Percentiles rank a stretch among this genome's conserved stretches.
Evolutionary conservation across 192 early-diverging fungal genomes (phyloP).

Genomic region (Diversispora epigaea): DNA sequence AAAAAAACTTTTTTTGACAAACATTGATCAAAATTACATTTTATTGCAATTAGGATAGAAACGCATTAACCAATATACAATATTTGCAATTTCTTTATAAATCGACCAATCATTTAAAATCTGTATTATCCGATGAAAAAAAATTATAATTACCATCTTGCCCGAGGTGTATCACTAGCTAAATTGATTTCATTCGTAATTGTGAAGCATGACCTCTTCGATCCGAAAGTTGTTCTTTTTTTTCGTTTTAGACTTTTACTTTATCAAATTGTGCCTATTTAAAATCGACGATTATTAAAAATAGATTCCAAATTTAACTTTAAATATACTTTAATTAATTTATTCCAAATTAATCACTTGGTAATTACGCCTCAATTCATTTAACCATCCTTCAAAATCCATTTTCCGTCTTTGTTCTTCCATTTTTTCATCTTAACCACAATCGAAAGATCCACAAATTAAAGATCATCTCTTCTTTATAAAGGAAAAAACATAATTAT

Average conservation of each 20-base stretch:
- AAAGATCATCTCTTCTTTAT: not conserved
- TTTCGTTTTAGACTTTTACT: conserved; percentile 67
- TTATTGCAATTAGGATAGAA: not conserved
- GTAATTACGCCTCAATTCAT: conserved; percentile 62
- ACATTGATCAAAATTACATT: not conserved
- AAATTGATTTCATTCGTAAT: conserved; percentile 77
- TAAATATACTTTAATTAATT: no score
- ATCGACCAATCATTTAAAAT: conserved; percentile 66
- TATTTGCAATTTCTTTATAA: conserved; percentile 82
- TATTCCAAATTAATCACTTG: conserved; percentile 34
- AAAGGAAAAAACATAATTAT: not conserved
- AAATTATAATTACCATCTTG: conserved; percentile 48
- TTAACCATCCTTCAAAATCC: conserved; percentile 74
- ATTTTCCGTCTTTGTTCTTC: conserved; percentile 72
- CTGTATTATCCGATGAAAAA: not conserved
- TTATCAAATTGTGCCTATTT: conserved; percentile 57
- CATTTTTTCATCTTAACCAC: conserved; percentile 53
- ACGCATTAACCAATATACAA: not conserved
- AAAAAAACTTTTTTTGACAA: no score
- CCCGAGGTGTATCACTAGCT: conserved; percentile 62
- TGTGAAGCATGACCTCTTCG: conserved; percentile 85
- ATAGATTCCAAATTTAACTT: not conserved
- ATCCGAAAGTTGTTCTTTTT: conserved; percentile 79
- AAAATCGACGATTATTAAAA: not conserved
- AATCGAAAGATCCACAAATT: no score